phyloP scores from a whole-genome alignment of 805 yeast genomes.

The Cyberlindnera bimundalis region DNA sequence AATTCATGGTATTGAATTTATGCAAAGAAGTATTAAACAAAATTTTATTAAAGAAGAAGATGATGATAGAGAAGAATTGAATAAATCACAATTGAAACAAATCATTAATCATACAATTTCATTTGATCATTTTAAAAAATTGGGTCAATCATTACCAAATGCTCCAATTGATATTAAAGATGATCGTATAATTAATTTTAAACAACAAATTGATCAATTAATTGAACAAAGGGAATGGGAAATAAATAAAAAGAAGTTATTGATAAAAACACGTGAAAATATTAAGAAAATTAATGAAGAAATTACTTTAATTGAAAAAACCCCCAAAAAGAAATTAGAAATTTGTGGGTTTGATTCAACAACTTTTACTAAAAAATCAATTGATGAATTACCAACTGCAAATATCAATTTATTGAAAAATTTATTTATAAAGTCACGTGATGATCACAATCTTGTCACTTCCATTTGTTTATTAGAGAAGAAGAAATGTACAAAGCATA shows the following conservation, averaged over 20 bases:
- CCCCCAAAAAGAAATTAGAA: conserved; percentile 41
- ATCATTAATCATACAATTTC: conserved; percentile 10
- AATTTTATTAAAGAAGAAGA: background rate
- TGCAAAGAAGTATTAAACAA: conserved; percentile 9
- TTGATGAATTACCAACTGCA: conserved; percentile 22
- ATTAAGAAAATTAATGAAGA: conserved; percentile 27
- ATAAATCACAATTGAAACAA: conserved; percentile 11
- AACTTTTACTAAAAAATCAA: conserved; percentile 12
- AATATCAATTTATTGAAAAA: conserved; percentile 10
- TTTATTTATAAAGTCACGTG: conserved; percentile 1
- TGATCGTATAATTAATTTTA: conserved; percentile 14
- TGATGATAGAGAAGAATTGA: conserved; percentile 5
- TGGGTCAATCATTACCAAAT: conserved; percentile 44
- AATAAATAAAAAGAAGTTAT: conserved; percentile 15
- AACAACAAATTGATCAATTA: background rate
- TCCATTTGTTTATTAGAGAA: conserved; percentile 48
- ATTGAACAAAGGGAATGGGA: conserved; percentile 4
- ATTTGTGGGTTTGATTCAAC: conserved; percentile 50
- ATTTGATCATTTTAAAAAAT: conserved; percentile 22
- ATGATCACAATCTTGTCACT: background rate
- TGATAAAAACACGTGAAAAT: conserved; percentile 25
- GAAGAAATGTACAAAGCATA: conserved; percentile 53
- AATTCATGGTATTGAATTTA: conserved; percentile 55
- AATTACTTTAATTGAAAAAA: conserved; percentile 18
- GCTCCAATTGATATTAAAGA: conserved; percentile 29